Evolutionary conservation across 768 basidiomycete genomes (phyloP).

Genomic region (Epithele typhae): DNA sequence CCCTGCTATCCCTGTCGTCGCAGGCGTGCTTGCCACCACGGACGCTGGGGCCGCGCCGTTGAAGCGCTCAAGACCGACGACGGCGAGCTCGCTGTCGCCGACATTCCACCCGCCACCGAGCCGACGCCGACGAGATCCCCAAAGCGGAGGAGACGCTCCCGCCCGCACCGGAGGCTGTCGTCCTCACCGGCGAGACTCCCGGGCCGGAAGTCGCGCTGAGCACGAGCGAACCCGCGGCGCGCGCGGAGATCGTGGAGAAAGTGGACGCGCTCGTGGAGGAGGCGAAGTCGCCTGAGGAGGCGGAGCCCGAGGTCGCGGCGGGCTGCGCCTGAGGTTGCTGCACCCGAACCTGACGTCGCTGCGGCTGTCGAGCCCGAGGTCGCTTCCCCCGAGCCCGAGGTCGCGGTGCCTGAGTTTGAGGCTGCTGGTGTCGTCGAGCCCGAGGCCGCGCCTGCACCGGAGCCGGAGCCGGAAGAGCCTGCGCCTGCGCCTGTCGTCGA

Average conservation of each 20-base stretch:
- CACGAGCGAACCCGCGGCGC: conserved; percentile 26
- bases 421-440: background rate
- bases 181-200: conserved; percentile 26
- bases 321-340: background rate
- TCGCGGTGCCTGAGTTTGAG: background rate
- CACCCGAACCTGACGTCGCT: background rate
- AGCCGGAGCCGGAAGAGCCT: background rate
- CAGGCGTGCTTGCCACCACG: conserved; percentile 14
- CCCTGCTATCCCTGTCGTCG: conserved; percentile 19
- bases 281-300: conserved; percentile 2
- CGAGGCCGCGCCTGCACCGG: background rate
- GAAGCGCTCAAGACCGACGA: conserved; percentile 16
- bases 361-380: background rate
- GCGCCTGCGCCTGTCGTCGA: background rate
- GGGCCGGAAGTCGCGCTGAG: conserved; percentile 25
- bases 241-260: conserved; percentile 15
- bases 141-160: conserved; percentile 13
- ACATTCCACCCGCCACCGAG: too few species aligned
- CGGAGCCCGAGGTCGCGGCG: background rate
- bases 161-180: conserved; percentile 27
- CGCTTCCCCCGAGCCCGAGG: background rate
- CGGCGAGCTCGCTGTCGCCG: conserved; percentile 11
- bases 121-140: conserved; percentile 7
- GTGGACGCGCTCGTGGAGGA: conserved; percentile 11
- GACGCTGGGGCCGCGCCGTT: conserved; percentile 11